Base-by-base conservation (phyloP, 73 alveolate species). In the Strombidium stylifer region DNA sequence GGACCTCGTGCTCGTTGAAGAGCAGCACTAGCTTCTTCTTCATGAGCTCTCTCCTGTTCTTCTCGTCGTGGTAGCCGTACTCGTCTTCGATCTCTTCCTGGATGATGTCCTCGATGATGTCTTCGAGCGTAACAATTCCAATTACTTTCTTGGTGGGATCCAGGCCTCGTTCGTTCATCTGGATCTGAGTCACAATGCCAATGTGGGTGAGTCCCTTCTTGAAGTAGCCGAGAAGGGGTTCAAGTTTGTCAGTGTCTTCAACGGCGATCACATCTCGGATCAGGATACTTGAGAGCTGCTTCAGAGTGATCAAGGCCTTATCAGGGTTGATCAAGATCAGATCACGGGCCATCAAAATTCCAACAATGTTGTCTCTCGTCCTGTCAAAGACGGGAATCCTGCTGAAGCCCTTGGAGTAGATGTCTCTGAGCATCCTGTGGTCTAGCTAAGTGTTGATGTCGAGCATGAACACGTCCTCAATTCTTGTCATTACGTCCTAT, bases 71-170 rank as follows among this genome's bases (percentile, higher is more conserved):
- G 20, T 2, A 68, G 49, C 87, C 98, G 25, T 79, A 83, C 71
- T 91, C 98, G 44, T 91, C 98, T 30, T 69, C 87, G 30, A 87
- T 87, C 49, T 84, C 94, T 16, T 87, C 92, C 23, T 83, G 83
- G 45, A 87, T 69, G 49, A 91, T 64, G 75, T 91, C 93, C 41
- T 91, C 98, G 32, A 91, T 77, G 15, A 91, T 89, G 58, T 91
- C 98, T 55, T 91, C 98, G 44, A 91, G 58, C 39, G 96, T 91
- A 16, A 91, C 62, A 26, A 91, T 88, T 48, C 94, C 91, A 44
- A 81, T 54, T 30, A 54, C 50, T 30, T 70, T 46, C 8, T 44
- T 51, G 62, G 55, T 32, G 27, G 81, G 82, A 31, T 73, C 89
- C 10, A 56, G 32, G 41, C 56, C 82, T 42, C 76, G 73, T 28